Evolutionary conservation across 176 grass and related monocot genomes (phyloP).

Genomic region (Typha latifolia): DNA sequence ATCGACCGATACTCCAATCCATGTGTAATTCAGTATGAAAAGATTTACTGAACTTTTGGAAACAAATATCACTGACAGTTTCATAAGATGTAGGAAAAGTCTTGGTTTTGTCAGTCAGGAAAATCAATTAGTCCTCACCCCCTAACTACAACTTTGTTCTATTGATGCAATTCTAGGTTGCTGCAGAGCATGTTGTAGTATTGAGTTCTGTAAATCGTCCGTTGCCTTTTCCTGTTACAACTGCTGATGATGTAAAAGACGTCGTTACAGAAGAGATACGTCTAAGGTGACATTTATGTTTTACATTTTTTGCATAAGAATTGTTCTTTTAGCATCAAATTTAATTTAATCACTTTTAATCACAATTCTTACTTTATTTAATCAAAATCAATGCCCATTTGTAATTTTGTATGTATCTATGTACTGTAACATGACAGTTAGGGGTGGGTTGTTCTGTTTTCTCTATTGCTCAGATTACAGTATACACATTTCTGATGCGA

Average conservation of each 20-base stretch:
- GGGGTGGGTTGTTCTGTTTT: too few species aligned
- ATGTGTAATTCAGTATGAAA: neutral
- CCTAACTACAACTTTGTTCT: neutral
- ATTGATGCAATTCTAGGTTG: conserved; percentile 35
- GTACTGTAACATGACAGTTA: neutral
- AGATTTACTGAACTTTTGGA: neutral
- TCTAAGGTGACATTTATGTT: conserved; percentile 50
- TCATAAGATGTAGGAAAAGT: neutral
- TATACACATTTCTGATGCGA: too few species aligned
- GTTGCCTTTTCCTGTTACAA: conserved; percentile 85
- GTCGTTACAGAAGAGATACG: conserved; percentile 89
- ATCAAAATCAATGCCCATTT: neutral
- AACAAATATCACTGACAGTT: neutral
- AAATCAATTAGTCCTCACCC: neutral
- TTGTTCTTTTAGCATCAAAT: neutral
- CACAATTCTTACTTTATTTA: neutral
- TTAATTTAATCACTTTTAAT: neutral
- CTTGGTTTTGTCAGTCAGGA: neutral
- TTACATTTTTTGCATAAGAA: conserved; percentile 7
- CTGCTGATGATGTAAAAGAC: conserved; percentile 65
- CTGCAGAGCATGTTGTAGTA: conserved; percentile 52
- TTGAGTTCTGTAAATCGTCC: conserved; percentile 76
- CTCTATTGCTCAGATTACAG: too few species aligned
- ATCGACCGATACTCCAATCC: neutral
- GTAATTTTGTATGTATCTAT: too few species aligned